A percentile compares a stretch with the other conserved stretches of the same genome.
phyloP scores from a whole-genome alignment of 1,139 yeast species.

The Geotrichum macrosporum region DNA sequence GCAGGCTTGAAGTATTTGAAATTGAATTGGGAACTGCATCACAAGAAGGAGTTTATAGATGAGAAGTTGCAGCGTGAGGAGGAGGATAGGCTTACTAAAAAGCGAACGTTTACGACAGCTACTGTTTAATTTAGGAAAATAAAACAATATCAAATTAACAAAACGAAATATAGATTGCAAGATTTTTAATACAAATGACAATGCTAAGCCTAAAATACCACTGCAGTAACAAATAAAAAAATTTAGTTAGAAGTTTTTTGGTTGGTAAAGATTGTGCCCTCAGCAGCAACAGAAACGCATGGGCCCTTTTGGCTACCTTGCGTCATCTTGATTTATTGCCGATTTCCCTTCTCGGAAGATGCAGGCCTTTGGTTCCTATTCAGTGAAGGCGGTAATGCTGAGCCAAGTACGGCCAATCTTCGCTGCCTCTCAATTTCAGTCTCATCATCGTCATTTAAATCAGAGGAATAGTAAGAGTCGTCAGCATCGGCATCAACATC shows the following conservation, averaged over 20 bases:
- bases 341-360: too few species aligned
- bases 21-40: slow-evolving; percentile 74
- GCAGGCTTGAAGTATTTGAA: slow-evolving; percentile 74
- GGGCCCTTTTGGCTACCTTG: too few species aligned
- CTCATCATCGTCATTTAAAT: slow-evolving; percentile 39
- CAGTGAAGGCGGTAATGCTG: slow-evolving; percentile 35
- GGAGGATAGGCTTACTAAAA: slow-evolving; percentile 54
- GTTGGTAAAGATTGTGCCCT: too few species aligned
- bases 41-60: slow-evolving; percentile 69
- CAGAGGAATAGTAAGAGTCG: background rate
- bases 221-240: too few species aligned
- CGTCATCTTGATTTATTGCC: slow-evolving; percentile 32
- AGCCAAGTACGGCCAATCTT: slow-evolving; percentile 78
- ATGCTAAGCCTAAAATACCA: too few species aligned
- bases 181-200: too few species aligned
- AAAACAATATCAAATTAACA: background rate
- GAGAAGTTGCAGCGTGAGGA: slow-evolving; percentile 56
- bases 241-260: too few species aligned
- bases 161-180: background rate
- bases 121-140: slow-evolving; percentile 9
- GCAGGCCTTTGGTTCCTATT: too few species aligned
- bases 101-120: slow-evolving; percentile 54
- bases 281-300: too few species aligned
- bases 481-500: slow-evolving; percentile 3
- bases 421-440: slow-evolving; percentile 70